These are phyloP conservation scores for Terfezia claveryi DNA, from an alignment of 495 filamentous ascomycete genomes.

Conservation along the genomic window DNA sequence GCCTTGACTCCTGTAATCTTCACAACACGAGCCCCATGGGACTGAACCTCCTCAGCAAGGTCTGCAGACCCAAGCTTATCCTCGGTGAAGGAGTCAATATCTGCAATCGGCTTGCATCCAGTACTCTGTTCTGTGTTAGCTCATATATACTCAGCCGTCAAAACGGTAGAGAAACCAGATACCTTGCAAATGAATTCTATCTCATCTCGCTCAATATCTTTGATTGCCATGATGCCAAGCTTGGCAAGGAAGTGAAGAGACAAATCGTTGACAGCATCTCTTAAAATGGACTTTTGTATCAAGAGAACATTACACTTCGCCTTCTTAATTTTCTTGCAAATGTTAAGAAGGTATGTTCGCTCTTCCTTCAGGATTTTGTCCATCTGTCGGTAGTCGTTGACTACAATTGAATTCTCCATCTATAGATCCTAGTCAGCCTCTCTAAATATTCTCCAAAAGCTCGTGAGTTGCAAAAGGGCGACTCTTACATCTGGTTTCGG, in stretches of 20 bases:
- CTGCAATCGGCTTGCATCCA: conserved; percentile 95
- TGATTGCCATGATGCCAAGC: conserved; percentile 82
- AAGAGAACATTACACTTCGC: conserved; percentile 97
- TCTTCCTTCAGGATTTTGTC: conserved; percentile 99
- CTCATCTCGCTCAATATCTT: conserved; percentile 95
- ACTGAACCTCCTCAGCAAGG: conserved; percentile 77
- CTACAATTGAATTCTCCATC: conserved; percentile 98
- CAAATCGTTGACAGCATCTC: conserved; percentile 93
- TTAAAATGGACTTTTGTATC: conserved; percentile 94
- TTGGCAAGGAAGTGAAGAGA: conserved; percentile 92
- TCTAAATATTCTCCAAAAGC: not conserved
- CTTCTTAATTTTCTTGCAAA: conserved; percentile 99
- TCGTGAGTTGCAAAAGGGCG: not conserved
- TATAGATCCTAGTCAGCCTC: conserved; percentile 20
- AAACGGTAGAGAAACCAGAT: conserved; percentile 1
- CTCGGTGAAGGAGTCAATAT: conserved; percentile 95
- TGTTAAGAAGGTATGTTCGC: conserved; percentile 88
- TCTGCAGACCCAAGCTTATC: conserved; percentile 96
- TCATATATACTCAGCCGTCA: too few relatives aligned
- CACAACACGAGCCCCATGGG: conserved; percentile 69
- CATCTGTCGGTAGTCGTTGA: conserved; percentile 99
- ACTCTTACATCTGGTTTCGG: conserved; percentile 84
- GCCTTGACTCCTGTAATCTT: conserved; percentile 81
- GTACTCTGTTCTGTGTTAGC: conserved; percentile 31
- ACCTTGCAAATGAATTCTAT: conserved; percentile 97